Percentiles rank a stretch among this genome's conserved stretches.
Evolutionary conservation across 2,329 filamentous ascomycete genomes (phyloP).

Genomic region (Phialophora chinensis): DNA sequence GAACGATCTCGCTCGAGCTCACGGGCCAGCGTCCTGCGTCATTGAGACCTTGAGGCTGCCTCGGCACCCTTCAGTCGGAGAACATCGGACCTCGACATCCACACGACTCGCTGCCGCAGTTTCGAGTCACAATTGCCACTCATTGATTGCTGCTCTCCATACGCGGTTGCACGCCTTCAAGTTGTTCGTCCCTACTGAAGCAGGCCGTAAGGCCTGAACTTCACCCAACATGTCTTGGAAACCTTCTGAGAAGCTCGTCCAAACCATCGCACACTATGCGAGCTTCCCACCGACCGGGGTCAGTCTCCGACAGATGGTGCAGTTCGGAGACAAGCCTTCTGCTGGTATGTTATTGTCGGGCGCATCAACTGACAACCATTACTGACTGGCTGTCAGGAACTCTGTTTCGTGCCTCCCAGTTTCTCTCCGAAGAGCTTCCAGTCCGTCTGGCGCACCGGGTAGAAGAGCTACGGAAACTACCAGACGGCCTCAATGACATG

Average conservation of each 20-base stretch:
- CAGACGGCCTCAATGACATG: conserved; percentile 97
- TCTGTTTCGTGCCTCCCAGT: conserved; percentile 95
- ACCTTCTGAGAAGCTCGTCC: conserved; percentile 87
- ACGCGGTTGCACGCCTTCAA: conserved; percentile 27
- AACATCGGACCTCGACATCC: conserved; percentile 32
- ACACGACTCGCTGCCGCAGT: conserved; percentile 17
- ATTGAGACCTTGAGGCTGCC: conserved; percentile 23
- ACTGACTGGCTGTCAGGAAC: conserved; percentile 67
- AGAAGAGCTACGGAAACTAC: conserved; percentile 87
- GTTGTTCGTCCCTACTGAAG: conserved; percentile 34
- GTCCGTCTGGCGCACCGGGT: conserved; percentile 96
- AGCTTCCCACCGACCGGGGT: conserved; percentile 96
- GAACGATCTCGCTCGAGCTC: neutral
- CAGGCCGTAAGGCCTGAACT: conserved; percentile 41
- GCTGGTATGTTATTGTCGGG: conserved; percentile 64
- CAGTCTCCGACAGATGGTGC: conserved; percentile 97
- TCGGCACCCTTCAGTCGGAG: conserved; percentile 32
- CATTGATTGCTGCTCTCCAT: conserved; percentile 7
- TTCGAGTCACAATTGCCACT: conserved; percentile 26
- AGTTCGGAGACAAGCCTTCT: conserved; percentile 94
- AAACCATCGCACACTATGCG: conserved; percentile 96
- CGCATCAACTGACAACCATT: neutral
- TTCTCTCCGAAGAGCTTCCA: conserved; percentile 95
- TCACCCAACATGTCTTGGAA: conserved; percentile 81
- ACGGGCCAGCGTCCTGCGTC: conserved; percentile 1